phyloP scores from a whole-genome alignment of 2,329 filamentous ascomycete genomes.

The Colletotrichum sidae region DNA sequence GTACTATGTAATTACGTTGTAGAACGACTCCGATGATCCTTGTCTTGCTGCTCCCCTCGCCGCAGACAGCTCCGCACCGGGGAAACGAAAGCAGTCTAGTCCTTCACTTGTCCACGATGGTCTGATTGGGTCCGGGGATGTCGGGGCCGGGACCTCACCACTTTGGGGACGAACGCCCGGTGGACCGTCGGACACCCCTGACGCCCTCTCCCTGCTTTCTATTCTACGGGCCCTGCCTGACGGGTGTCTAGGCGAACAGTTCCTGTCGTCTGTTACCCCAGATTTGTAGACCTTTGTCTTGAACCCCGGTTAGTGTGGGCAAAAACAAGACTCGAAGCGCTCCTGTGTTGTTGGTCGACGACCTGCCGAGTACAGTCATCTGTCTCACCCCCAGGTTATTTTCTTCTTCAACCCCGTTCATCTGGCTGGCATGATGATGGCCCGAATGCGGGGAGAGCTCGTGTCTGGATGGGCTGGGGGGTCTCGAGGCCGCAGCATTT shows the following conservation, averaged over 20 bases:
- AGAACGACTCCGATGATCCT: conserved; percentile 27
- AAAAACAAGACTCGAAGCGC: conserved; percentile 13
- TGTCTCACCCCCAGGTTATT: conserved; percentile 12
- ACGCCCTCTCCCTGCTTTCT: conserved; percentile 2
- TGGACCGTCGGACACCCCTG: conserved; percentile 23
- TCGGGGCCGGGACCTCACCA: conserved; percentile 30
- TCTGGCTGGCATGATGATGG: conserved; percentile 16
- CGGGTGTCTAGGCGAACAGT: conserved; percentile 5
- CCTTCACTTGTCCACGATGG: conserved; percentile 1
- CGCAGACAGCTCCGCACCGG: conserved; percentile 21
- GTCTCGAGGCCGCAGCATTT: conserved; percentile 15
- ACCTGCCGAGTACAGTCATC: neutral
- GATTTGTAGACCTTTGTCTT: conserved; percentile 10
- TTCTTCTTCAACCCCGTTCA: neutral
- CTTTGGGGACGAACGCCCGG: neutral
- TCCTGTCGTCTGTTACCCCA: conserved; percentile 23
- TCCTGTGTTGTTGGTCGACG: conserved; percentile 17
- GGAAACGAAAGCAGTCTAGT: conserved; percentile 14
- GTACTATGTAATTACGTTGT: neutral
- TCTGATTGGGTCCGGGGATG: conserved; percentile 30
- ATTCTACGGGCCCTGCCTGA: conserved; percentile 5
- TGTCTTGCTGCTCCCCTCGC: conserved; percentile 7
- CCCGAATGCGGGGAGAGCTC: conserved; percentile 29
- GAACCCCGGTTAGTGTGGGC: conserved; percentile 16
- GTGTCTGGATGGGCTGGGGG: conserved; percentile 5